Evolutionary conservation across 495 filamentous ascomycete genomes (phyloP), one percentile per base, ranked within the genome.

Genomic region (Hypoxylon rickii): DNA sequence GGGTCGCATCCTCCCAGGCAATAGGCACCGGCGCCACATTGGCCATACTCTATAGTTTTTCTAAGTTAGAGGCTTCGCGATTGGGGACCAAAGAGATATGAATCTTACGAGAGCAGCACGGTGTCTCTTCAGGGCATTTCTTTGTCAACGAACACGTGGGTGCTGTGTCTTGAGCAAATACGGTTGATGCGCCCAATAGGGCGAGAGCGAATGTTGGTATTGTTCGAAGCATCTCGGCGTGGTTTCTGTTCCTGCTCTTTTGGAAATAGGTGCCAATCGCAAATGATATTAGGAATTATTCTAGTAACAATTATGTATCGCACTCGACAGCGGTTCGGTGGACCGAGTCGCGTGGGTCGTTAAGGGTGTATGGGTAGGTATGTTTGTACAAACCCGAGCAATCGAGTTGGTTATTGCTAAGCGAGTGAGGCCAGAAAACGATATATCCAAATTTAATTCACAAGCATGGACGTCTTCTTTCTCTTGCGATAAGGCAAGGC

Each of bases 1-100:
- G 89, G 88, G 70, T 98, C 93, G 76, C 94, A 98, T 53, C 94
- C 94, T 48, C 95, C 95, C 17, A 98, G 85, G 63, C 94, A 98
- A 80, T 88, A 97, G 42, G 91, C 94, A 63, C 94, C 94, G 34
- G 90, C 87, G 76, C 92, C 83, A 67, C 94, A 98, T 76, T 94
- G 81, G 57, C 89, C 89, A 74, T 98, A 98, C 73, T 92, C 93
- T 97, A 64, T 41, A 57, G 13, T 56, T 60, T 54, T 16, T 58
- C 42, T 40, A 41, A 4, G 58, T 71, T 55, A 73, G 67, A 39
- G 7, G 20, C 34, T 22, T 3, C 44, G 61, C 16, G n/a, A 44
- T 43, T 48, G 45, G 26, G 29, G 11, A 18, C 22, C 6, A 29
- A 17, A 13, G 7, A 37, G 26, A 40, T 7, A 13, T 11, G 16